phyloP scores from a whole-genome alignment of 805 yeast species.

The Kodamaea sagamina region DNA sequence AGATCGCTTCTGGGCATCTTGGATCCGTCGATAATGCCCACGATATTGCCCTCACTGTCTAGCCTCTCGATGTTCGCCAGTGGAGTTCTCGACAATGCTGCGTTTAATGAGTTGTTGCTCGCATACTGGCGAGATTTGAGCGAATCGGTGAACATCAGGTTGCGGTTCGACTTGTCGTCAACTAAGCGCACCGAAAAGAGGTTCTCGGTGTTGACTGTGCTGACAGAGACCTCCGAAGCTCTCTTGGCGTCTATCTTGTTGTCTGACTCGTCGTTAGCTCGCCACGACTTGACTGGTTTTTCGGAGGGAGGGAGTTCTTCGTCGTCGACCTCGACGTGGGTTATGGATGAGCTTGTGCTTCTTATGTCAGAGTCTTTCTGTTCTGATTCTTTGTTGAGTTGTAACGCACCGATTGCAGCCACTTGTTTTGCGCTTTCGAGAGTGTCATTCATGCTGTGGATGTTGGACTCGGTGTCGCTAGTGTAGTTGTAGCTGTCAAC shows the following conservation, averaged over 20 bases:
- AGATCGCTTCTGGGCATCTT: slow-evolving; percentile 31
- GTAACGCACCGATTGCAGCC: slow-evolving; percentile 53
- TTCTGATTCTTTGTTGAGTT: slow-evolving; percentile 35
- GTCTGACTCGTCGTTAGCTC: slow-evolving; percentile 40
- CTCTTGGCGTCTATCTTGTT: slow-evolving; percentile 46
- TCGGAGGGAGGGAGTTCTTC: slow-evolving; percentile 37
- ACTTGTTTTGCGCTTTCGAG: slow-evolving; percentile 38
- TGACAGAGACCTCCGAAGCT: slow-evolving; percentile 68
- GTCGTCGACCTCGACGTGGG: slow-evolving; percentile 47
- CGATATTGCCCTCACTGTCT: slow-evolving; percentile 48
- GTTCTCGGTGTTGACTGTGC: slow-evolving; percentile 85
- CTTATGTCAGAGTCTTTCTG: slow-evolving; percentile 12
- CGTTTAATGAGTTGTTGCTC: slow-evolving; percentile 29
- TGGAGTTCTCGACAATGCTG: slow-evolving; percentile 29
- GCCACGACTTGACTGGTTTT: slow-evolving; percentile 44
- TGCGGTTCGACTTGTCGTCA: slow-evolving; percentile 48
- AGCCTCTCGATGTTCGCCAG: slow-evolving; percentile 48
- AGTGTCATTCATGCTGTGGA: slow-evolving; percentile 28
- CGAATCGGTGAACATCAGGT: slow-evolving; percentile 32
- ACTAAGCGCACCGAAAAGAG: slow-evolving; percentile 77
- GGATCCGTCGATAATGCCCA: slow-evolving; percentile 24
- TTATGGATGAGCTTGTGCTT: slow-evolving; percentile 50
- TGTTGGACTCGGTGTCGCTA: slow-evolving; percentile 4
- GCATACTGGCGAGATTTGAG: slow-evolving; percentile 22
- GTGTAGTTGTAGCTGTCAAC: neutral